These are phyloP conservation scores for Botrytis paeoniae DNA, from an alignment of 2,329 filamentous ascomycete species.

Conservation along the genomic window DNA sequence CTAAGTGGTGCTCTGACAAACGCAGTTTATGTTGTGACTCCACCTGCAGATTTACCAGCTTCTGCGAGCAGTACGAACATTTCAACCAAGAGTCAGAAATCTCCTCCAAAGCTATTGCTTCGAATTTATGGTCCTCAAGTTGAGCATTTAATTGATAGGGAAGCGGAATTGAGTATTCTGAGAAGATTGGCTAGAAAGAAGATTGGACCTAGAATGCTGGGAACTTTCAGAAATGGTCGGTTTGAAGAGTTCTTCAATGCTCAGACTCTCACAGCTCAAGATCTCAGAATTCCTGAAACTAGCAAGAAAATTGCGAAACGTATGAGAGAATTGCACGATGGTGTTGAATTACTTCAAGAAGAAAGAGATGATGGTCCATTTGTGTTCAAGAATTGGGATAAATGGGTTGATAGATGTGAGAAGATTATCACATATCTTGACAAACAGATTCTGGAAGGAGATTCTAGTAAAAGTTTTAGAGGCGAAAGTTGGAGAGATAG, in stretches of 20 bases:
- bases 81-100: conserved; percentile 36
- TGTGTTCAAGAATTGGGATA: conserved; percentile 90
- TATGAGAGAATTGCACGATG: conserved; percentile 93
- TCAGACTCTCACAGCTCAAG: conserved; percentile 69
- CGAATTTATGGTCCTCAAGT: conserved; percentile 94
- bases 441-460: conserved; percentile 50
- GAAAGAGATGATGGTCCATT: conserved; percentile 77
- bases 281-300: conserved; percentile 77
- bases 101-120: conserved; percentile 67
- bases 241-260: conserved; percentile 95
- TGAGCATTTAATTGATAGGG: conserved; percentile 91
- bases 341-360: conserved; percentile 76
- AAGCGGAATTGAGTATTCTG: conserved; percentile 83
- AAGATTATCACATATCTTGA: conserved; percentile 52
- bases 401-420: conserved; percentile 56
- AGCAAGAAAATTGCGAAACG: conserved; percentile 94
- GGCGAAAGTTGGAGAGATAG: conserved; percentile 60
- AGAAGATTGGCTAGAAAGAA: conserved; percentile 83
- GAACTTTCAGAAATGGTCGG: conserved; percentile 89
- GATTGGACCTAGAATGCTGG: conserved; percentile 86
- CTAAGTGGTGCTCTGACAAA: conserved; percentile 93
- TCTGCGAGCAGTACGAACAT: conserved; percentile 31
- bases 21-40: conserved; percentile 90
- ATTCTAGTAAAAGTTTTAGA: conserved; percentile 33
- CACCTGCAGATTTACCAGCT: conserved; percentile 60